phyloP scores from a whole-genome alignment of 768 basidiomycete species.

The Xerocomellus intermedius region DNA sequence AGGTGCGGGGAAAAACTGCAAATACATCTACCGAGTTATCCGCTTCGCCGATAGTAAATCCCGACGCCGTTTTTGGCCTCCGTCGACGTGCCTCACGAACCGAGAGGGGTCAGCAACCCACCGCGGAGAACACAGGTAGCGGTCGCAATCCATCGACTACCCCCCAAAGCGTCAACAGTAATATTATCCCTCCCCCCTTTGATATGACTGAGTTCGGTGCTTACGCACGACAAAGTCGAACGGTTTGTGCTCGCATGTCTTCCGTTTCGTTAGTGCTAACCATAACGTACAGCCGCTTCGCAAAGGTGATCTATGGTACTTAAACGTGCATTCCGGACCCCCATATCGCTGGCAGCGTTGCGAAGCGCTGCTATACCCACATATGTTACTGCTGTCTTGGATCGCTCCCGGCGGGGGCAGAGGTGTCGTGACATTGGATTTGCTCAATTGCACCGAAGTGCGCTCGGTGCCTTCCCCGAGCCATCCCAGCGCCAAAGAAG shows the following conservation, averaged over 20 bases:
- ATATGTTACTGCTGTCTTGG: conserved; percentile 86
- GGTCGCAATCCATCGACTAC: conserved; percentile 20
- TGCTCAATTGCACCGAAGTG: conserved; percentile 84
- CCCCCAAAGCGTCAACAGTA: conserved; percentile 31
- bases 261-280: conserved; percentile 10
- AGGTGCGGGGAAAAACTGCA: conserved; percentile 48
- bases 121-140: conserved; percentile 9
- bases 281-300: conserved; percentile 65
- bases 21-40: conserved; percentile 42
- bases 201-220: conserved; percentile 47
- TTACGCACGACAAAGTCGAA: conserved; percentile 40
- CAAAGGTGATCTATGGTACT: conserved; percentile 85
- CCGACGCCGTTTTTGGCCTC: conserved; percentile 35
- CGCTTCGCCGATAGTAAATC: conserved; percentile 33
- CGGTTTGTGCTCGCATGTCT: conserved; percentile 34
- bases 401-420: conserved; percentile 78
- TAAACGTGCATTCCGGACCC: conserved; percentile 83
- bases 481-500: conserved; percentile 78
- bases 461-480: conserved; percentile 78
- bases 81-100: conserved; percentile 31
- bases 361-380: conserved; percentile 79
- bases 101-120: conserved; percentile 18
- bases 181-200: conserved; percentile 43
- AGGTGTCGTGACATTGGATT: conserved; percentile 82
- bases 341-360: conserved; percentile 81